phyloP scores from a whole-genome alignment of 2,329 filamentous ascomycete species.

The Salinomyces thailandicus region DNA sequence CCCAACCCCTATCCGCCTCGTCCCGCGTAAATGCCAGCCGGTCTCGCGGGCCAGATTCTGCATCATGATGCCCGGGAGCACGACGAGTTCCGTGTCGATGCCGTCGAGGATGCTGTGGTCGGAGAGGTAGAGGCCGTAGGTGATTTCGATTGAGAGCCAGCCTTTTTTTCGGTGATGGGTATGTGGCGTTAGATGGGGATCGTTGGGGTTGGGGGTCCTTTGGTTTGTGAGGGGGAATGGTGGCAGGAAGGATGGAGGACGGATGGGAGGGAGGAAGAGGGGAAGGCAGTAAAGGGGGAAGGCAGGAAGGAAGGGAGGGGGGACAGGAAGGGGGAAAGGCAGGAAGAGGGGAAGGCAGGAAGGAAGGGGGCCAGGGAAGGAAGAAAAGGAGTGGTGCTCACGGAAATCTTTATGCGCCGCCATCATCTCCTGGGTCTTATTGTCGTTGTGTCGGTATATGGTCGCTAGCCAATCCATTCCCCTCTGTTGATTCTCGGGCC shows the following conservation, averaged over 20 bases:
- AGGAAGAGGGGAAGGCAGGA: neutral
- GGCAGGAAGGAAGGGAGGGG: too few relatives aligned
- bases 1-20: slow-evolving; percentile 39
- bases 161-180: too few relatives aligned
- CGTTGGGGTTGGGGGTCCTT: too few relatives aligned
- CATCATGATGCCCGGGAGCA: slow-evolving; percentile 46
- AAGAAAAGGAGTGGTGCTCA: slow-evolving; percentile 3
- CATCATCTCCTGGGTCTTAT: slow-evolving; percentile 29
- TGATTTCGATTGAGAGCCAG: slow-evolving; percentile 46
- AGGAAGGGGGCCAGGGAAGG: too few relatives aligned
- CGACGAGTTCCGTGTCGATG: slow-evolving; percentile 46
- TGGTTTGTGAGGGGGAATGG: too few relatives aligned
- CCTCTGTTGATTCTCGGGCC: slow-evolving; percentile 43
- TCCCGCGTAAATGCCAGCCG: slow-evolving; percentile 46
- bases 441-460: slow-evolving; percentile 44
- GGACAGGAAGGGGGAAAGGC: too few relatives aligned
- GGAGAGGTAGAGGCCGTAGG: slow-evolving; percentile 48
- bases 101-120: slow-evolving; percentile 46
- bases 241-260: too few relatives aligned
- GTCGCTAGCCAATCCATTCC: slow-evolving; percentile 47
- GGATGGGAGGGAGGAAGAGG: too few relatives aligned
- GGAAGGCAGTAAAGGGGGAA: too few relatives aligned
- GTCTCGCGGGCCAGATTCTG: slow-evolving; percentile 46
- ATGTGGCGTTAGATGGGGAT: neutral
- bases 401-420: slow-evolving; percentile 39